Conservation (phyloP, 192 early-diverging fungal species). For the Piromyces sp. region DNA sequence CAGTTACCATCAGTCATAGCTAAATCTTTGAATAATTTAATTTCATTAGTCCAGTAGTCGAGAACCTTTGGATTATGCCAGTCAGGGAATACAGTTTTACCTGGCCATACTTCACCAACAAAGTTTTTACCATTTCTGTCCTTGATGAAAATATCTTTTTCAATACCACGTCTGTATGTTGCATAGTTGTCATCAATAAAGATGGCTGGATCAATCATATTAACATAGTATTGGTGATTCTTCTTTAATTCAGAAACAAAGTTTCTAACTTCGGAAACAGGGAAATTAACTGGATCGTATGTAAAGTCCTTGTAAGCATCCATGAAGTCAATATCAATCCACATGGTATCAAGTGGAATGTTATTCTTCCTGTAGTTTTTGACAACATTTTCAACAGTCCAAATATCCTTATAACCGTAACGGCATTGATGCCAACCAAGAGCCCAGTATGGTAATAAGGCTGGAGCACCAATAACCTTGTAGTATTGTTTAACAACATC, state of each 20-base stretch:
- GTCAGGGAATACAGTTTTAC: no score
- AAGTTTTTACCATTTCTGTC: no score
- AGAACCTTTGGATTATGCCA: no score
- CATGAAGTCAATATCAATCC: slow-evolving; percentile 63
- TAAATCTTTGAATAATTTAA: no score
- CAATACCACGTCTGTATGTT: no score
- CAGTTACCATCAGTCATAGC: no score
- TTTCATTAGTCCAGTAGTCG: no score
- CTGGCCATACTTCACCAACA: no score
- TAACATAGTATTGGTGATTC: slow-evolving; percentile 29
- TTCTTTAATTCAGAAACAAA: slow-evolving; percentile 21
- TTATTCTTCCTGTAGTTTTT: slow-evolving; percentile 25
- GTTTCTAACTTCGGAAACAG: slow-evolving; percentile 18
- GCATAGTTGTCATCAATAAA: no score
- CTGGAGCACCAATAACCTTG: slow-evolving; percentile 41
- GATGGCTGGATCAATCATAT: slow-evolving; percentile 51
- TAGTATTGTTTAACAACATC: slow-evolving; percentile 34
- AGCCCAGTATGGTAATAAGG: slow-evolving; percentile 39
- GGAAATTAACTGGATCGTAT: slow-evolving; percentile 30
- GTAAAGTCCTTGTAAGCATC: slow-evolving; percentile 40
- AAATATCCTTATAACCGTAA: slow-evolving; percentile 38
- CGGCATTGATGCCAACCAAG: slow-evolving; percentile 47
- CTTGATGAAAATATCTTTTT: no score
- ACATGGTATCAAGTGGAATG: slow-evolving; percentile 42
- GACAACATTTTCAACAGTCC: slow-evolving; percentile 31